Evolutionary conservation across 2,329 filamentous ascomycete species (phyloP).

Genomic region (Exserohilum rostratum): DNA sequence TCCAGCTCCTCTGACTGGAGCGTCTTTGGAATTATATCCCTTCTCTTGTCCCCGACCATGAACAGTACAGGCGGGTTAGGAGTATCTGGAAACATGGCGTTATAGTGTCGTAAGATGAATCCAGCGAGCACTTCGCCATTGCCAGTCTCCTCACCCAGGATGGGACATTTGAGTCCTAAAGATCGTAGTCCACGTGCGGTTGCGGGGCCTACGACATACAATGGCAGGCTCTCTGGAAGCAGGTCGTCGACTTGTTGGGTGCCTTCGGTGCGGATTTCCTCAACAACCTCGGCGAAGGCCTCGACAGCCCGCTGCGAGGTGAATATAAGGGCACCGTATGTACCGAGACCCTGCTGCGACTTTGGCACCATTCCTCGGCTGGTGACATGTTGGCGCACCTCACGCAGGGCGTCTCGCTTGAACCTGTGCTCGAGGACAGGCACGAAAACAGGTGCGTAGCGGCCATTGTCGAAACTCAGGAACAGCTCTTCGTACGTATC

Average conservation of each 20-base stretch:
- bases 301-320: conserved; percentile 85
- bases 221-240: conserved; percentile 59
- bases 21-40: conserved; percentile 87
- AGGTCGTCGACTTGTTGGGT: conserved; percentile 36
- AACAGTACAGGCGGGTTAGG: conserved; percentile 74
- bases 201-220: conserved; percentile 83
- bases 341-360: conserved; percentile 26
- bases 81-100: conserved; percentile 44
- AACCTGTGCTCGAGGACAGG: conserved; percentile 78
- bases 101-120: conserved; percentile 82
- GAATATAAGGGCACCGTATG: conserved; percentile 80
- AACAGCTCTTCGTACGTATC: conserved; percentile 78
- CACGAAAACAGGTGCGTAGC: conserved; percentile 71
- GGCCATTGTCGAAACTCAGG: conserved; percentile 50
- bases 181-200: conserved; percentile 74
- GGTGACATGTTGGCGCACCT: conserved; percentile 60
- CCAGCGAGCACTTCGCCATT: conserved; percentile 80
- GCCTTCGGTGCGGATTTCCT: conserved; percentile 55
- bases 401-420: conserved; percentile 62
- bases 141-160: conserved; percentile 82
- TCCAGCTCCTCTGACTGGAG: conserved; percentile 66
- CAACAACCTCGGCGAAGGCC: conserved; percentile 70
- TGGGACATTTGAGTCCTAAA: conserved; percentile 58
- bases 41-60: conserved; percentile 84
- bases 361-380: conserved; percentile 47